These are phyloP conservation scores for Tricholoma furcatifolium DNA, from an alignment of 768 basidiomycete genomes.

Conservation along the genomic window DNA sequence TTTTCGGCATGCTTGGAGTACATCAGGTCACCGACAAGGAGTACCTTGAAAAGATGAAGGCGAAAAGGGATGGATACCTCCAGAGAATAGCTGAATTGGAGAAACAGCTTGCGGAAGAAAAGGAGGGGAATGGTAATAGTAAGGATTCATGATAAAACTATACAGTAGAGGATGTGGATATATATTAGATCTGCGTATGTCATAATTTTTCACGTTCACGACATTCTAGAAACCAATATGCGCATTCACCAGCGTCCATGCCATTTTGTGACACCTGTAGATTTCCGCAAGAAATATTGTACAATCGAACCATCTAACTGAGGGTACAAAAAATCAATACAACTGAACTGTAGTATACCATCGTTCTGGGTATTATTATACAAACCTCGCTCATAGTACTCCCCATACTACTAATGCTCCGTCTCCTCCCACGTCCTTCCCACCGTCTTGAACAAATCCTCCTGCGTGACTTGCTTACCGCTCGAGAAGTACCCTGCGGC, in stretches of 20 bases:
- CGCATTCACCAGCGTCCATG: no score
- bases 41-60: slow-evolving; percentile 59
- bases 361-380: no score
- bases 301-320: no score
- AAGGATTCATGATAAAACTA: slow-evolving; percentile 8
- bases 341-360: no score
- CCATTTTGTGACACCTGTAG: no score
- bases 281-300: no score
- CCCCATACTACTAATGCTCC: slow-evolving; percentile 52
- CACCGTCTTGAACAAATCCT: slow-evolving; percentile 81
- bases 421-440: slow-evolving; percentile 91
- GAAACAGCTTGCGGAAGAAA: slow-evolving; percentile 34
- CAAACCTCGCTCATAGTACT: neutral
- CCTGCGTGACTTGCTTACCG: slow-evolving; percentile 73
- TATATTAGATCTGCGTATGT: no score
- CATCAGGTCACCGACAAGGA: slow-evolving; percentile 68
- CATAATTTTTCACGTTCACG: no score
- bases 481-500: slow-evolving; percentile 91
- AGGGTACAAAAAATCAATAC: no score
- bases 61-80: slow-evolving; percentile 52
- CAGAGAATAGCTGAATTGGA: slow-evolving; percentile 61
- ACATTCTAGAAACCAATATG: no score
- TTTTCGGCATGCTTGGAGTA: slow-evolving; percentile 50
- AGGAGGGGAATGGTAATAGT: slow-evolving; percentile 20
- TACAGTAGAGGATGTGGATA: no score